Evolutionary conservation across 2,329 filamentous ascomycete species (phyloP).

Genomic region (Sporothrix sp.): DNA sequence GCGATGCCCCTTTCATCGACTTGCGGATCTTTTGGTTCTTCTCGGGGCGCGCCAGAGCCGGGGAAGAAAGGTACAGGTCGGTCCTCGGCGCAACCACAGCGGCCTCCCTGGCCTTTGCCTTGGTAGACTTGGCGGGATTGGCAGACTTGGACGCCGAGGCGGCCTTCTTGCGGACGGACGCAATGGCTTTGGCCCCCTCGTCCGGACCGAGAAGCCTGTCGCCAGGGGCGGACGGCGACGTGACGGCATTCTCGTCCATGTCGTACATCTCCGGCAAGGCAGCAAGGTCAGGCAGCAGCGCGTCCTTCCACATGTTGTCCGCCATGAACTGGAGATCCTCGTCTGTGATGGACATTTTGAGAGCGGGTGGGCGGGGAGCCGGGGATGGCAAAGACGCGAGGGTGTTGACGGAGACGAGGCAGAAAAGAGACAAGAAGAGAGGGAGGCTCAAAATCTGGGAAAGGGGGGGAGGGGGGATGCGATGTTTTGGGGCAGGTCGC

Average conservation of each 20-base stretch:
- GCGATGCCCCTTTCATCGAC: slow-evolving; percentile 12
- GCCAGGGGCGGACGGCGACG: not conserved
- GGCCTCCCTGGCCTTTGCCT: not conserved
- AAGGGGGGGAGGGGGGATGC: not conserved
- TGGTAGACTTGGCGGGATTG: not conserved
- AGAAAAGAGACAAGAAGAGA: not conserved
- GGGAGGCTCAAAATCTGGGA: not conserved
- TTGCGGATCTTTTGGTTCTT: slow-evolving; percentile 8
- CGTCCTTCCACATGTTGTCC: slow-evolving; percentile 4
- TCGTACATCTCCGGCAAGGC: not conserved
- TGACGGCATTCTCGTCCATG: not conserved
- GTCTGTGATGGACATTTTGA: slow-evolving; percentile 10
- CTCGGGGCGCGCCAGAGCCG: not conserved
- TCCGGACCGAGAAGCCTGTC: not conserved
- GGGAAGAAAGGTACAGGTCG: slow-evolving; percentile 5
- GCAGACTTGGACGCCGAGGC: not conserved
- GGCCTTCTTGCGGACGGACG: not conserved
- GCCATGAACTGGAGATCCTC: slow-evolving; percentile 10
- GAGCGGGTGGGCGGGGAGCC: not conserved
- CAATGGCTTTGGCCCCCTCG: not conserved
- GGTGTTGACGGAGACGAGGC: not conserved
- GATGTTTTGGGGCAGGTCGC: not conserved
- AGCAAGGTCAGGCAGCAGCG: not conserved
- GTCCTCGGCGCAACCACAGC: not conserved
- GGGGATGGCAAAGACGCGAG: not conserved